A percentile compares a stretch with the other conserved stretches of the same genome.
Conservation (phyloP, 805 yeast species). For the Priceomyces carsonii region DNA sequence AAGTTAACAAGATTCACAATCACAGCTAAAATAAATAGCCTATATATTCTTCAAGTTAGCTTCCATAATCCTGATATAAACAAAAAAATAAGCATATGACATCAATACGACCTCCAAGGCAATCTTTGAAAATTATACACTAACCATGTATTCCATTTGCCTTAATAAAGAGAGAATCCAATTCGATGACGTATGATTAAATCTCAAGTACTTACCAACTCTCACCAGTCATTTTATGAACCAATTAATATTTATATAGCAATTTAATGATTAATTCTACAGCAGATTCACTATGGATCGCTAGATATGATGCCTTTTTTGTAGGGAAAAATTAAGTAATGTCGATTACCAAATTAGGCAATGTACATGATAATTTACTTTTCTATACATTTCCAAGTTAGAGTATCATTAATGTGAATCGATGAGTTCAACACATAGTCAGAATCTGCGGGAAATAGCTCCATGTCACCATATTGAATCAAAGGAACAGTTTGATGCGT, state of each 20-base stretch:
- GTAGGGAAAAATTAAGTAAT: too few relatives aligned
- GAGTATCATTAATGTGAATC: slow-evolving; percentile 6
- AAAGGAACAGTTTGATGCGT: slow-evolving; percentile 20
- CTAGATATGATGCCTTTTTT: slow-evolving; percentile 11
- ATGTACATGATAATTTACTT: slow-evolving; percentile 1
- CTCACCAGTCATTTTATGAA: slow-evolving; percentile 43
- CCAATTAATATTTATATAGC: slow-evolving; percentile 3
- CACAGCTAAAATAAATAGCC: slow-evolving; percentile 76
- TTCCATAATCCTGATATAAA: too few relatives aligned
- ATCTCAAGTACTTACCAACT: slow-evolving; percentile 51
- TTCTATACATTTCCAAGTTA: slow-evolving; percentile 26
- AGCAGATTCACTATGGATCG: background rate
- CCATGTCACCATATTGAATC: slow-evolving; percentile 26
- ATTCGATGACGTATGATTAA: too few relatives aligned
- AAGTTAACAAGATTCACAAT: slow-evolving; percentile 82
- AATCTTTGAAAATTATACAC: too few relatives aligned
- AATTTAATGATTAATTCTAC: slow-evolving; percentile 1
- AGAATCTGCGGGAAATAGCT: slow-evolving; percentile 24
- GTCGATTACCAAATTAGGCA: slow-evolving; percentile 10
- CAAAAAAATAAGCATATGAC: too few relatives aligned
- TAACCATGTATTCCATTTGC: too few relatives aligned
- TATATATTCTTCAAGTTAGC: too few relatives aligned
- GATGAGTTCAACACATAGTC: slow-evolving; percentile 13
- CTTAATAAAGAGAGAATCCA: too few relatives aligned
- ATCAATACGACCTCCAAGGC: too few relatives aligned